These are phyloP conservation scores for Aspergillus sp. DNA, from an alignment of 2,329 filamentous ascomycete genomes.

Conservation along the genomic window DNA sequence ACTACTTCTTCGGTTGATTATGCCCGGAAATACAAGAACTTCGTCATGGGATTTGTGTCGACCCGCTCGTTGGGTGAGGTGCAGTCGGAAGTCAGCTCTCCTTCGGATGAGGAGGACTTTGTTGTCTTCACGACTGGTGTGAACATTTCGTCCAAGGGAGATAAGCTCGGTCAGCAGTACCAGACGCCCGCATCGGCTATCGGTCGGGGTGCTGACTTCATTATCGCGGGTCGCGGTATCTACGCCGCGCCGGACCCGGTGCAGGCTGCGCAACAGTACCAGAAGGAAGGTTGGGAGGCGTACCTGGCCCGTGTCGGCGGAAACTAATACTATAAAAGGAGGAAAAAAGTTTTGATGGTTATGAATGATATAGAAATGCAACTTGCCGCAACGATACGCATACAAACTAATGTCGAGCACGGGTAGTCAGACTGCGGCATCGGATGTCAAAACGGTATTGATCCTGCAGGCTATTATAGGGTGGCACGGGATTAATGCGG, in stretches of 20 bases:
- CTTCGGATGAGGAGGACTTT: conserved; percentile 46
- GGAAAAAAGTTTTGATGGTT: background rate
- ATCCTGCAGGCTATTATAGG: background rate
- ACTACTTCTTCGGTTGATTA: conserved; percentile 50
- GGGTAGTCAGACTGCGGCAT: background rate
- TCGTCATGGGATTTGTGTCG: conserved; percentile 51
- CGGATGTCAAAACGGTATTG: conserved; percentile 1
- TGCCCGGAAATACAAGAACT: conserved; percentile 46
- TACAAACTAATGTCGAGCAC: background rate
- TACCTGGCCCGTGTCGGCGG: conserved; percentile 41
- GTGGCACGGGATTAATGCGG: background rate
- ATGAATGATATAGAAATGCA: background rate
- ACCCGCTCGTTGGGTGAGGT: conserved; percentile 44
- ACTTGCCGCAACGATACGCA: background rate
- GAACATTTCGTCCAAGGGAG: conserved; percentile 49
- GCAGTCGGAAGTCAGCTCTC: conserved; percentile 26
- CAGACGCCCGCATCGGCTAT: conserved; percentile 50
- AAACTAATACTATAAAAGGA: conserved; percentile 1
- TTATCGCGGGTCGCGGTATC: conserved; percentile 51
- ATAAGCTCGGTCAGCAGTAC: conserved; percentile 52
- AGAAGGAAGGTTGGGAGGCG: conserved; percentile 49
- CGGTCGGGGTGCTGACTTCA: conserved; percentile 50
- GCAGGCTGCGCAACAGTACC: conserved; percentile 47
- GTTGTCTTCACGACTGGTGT: conserved; percentile 53
- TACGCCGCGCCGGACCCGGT: conserved; percentile 49